phyloP scores from a whole-genome alignment of 2,329 filamentous ascomycete species.

The Colletotrichum gigasporum region DNA sequence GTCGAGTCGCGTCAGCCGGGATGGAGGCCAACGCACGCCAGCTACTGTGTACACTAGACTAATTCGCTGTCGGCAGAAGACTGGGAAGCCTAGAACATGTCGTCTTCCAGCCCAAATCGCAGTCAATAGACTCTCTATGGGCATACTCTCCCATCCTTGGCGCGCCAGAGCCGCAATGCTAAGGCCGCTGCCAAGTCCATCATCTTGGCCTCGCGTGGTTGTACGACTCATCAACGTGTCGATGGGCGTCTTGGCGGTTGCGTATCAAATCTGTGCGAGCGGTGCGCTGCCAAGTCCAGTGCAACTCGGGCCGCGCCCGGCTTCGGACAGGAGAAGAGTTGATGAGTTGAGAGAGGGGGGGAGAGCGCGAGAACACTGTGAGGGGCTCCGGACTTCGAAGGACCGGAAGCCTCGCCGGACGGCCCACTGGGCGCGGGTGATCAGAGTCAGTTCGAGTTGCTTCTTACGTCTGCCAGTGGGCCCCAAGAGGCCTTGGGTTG shows the following conservation, averaged over 20 bases:
- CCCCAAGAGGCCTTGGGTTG: background rate
- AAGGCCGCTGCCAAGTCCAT: conserved; percentile 9
- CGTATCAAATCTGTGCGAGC: background rate
- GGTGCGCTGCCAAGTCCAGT: background rate
- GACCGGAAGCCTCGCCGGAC: too few relatives aligned
- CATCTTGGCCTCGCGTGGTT: conserved; percentile 6
- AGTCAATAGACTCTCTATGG: background rate
- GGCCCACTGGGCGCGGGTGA: too few relatives aligned
- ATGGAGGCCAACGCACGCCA: background rate
- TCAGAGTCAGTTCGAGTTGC: background rate
- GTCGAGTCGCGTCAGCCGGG: background rate
- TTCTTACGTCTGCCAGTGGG: background rate
- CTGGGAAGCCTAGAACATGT: background rate
- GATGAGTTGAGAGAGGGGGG: background rate
- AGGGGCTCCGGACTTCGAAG: too few relatives aligned
- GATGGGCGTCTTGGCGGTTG: conserved; percentile 14
- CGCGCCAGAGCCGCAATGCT: conserved; percentile 22
- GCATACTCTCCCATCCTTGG: background rate
- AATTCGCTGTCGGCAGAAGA: background rate
- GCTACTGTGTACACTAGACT: too few relatives aligned
- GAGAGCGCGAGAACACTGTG: background rate
- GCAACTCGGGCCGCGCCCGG: too few relatives aligned
- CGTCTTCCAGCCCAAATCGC: background rate
- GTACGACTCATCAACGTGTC: background rate
- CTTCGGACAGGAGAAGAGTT: too few relatives aligned